Evolutionary conservation across 768 basidiomycete species (phyloP).

Genomic region (Lenzites betulinus): DNA sequence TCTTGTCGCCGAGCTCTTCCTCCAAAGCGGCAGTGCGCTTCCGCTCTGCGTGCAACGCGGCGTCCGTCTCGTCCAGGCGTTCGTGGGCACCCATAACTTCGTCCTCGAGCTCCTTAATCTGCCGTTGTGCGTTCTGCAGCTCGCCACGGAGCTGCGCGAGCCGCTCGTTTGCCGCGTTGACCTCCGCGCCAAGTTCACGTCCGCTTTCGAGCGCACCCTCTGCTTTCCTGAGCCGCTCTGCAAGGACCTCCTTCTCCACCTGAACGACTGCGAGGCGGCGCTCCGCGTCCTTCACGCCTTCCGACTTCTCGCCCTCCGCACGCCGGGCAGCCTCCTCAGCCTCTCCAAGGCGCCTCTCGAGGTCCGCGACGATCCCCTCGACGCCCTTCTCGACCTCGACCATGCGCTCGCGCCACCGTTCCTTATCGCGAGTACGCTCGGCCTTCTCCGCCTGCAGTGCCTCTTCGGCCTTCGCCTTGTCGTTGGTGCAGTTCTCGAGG

Average conservation of each 20-base stretch:
- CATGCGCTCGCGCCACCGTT: constrained; percentile 72
- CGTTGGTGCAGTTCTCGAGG: constrained; percentile 38
- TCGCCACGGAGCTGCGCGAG: constrained; percentile 57
- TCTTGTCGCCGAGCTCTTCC: constrained; percentile 41
- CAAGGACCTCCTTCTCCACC: constrained; percentile 55
- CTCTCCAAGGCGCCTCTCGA: constrained; percentile 56
- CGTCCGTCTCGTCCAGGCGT: constrained; percentile 57
- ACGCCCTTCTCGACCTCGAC: constrained; percentile 71
- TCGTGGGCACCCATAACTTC: constrained; percentile 55
- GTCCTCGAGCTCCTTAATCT: constrained; percentile 63
- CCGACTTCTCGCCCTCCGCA: constrained; percentile 43
- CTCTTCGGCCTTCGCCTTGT: constrained; percentile 41
- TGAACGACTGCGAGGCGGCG: constrained; percentile 46
- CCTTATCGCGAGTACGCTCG: constrained; percentile 66
- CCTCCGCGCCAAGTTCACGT: constrained; percentile 66
- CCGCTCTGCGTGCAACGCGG: constrained; percentile 56
- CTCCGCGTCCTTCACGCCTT: constrained; percentile 48
- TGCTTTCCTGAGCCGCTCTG: constrained; percentile 63
- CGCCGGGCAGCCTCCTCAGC: constrained; percentile 51
- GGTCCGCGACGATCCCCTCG: constrained; percentile 60
- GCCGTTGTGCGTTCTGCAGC: constrained; percentile 57
- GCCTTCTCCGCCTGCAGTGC: constrained; percentile 56
- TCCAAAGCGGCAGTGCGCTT: constrained; percentile 41
- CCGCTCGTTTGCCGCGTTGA: constrained; percentile 66
- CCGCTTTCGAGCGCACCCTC: constrained; percentile 64